These are phyloP conservation scores for Neopestalotiopsis sp. DNA, from an alignment of 2,329 filamentous ascomycete genomes.

Conservation along the genomic window DNA sequence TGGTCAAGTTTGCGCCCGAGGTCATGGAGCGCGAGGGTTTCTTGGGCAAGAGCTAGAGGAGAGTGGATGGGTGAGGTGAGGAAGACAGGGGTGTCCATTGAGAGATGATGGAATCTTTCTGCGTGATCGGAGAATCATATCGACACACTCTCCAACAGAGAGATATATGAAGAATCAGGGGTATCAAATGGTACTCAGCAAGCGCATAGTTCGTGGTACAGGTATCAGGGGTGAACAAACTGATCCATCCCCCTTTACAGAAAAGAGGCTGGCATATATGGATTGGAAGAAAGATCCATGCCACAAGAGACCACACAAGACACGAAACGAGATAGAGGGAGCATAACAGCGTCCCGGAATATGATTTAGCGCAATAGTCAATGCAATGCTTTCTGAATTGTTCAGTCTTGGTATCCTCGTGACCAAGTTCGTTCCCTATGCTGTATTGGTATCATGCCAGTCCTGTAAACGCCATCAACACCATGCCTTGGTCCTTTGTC, in stretches of 20 bases:
- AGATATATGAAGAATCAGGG: not conserved
- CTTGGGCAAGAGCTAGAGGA: conserved; percentile 60
- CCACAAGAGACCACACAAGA: not conserved
- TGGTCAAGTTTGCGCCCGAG: conserved; percentile 90
- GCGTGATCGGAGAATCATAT: not conserved
- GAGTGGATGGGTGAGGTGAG: not conserved
- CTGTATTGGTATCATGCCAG: not conserved
- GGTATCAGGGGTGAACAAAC: not conserved
- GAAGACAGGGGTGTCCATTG: not conserved
- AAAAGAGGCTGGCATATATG: not conserved
- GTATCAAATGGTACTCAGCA: not conserved
- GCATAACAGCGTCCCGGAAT: not conserved
- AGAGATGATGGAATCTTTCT: not conserved
- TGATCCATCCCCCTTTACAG: not conserved
- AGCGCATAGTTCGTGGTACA: not conserved
- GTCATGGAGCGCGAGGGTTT: conserved; percentile 91
- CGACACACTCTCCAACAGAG: not conserved
- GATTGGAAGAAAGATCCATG: conserved; percentile 6
- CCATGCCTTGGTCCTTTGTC: not conserved
- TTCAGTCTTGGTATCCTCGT: no score
- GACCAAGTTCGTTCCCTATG: conserved; percentile 12
- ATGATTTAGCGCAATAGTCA: conserved; percentile 4
- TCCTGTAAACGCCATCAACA: not conserved
- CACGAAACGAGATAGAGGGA: not conserved
- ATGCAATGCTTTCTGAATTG: not conserved